These are phyloP conservation scores for Firmiana major DNA, from an alignment of 345 rosid species.

Conservation along the genomic window DNA sequence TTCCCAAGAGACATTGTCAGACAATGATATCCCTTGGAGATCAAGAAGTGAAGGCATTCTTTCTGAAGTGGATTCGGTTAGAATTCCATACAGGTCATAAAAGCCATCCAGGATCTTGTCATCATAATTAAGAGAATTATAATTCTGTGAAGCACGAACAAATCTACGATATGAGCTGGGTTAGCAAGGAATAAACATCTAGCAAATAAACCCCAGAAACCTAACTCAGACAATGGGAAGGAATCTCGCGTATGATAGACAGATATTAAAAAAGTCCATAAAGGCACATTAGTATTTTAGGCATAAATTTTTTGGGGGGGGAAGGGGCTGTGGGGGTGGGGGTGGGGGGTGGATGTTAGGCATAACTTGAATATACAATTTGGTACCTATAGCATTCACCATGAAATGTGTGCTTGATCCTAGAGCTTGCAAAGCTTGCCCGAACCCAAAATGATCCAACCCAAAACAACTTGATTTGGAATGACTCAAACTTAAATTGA, in stretches of 20 bases:
- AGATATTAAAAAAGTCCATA: background rate
- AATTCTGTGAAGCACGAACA: slow-evolving; percentile 73
- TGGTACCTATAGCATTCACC: background rate
- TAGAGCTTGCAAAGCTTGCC: background rate
- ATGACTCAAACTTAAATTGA: background rate
- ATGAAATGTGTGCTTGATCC: background rate
- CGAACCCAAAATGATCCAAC: background rate
- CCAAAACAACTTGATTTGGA: background rate
- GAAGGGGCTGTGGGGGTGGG: no score
- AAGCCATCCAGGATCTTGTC: slow-evolving; percentile 97
- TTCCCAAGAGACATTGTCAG: slow-evolving; percentile 68
- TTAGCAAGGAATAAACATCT: slow-evolving; percentile 42
- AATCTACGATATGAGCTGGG: slow-evolving; percentile 56
- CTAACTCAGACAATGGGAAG: background rate
- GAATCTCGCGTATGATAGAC: background rate
- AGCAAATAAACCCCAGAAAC: slow-evolving; percentile 22
- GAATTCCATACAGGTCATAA: slow-evolving; percentile 75
- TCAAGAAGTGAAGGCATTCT: slow-evolving; percentile 85
- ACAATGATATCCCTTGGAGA: slow-evolving; percentile 69
- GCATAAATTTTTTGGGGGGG: no score
- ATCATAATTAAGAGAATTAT: slow-evolving; percentile 87
- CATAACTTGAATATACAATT: background rate
- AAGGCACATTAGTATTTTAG: background rate
- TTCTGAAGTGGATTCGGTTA: slow-evolving; percentile 47
- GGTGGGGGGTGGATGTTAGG: background rate